Evolutionary conservation across 179 eudicot genomes (phyloP).

Genomic region (Silene coronaria): DNA sequence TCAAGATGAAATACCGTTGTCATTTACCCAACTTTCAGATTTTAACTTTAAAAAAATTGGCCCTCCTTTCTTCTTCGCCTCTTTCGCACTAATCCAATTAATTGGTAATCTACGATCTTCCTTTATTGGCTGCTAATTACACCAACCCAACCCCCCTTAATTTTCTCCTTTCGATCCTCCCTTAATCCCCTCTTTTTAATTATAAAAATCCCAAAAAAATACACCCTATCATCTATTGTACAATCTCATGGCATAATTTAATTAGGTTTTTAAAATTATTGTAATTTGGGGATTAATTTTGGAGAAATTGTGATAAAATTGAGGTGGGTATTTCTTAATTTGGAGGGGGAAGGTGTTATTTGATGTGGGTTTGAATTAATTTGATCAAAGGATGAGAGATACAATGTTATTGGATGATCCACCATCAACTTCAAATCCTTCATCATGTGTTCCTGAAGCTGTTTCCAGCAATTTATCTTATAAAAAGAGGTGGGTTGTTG

Average conservation of each 20-base stretch:
- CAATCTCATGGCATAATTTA: neutral
- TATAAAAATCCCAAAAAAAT: neutral
- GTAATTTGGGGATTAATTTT: slow-evolving; percentile 2
- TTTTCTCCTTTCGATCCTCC: slow-evolving; percentile 10
- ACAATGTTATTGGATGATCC: slow-evolving; percentile 47
- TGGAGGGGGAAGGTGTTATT: neutral
- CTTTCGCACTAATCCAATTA: neutral
- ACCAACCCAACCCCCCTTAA: slow-evolving; percentile 24
- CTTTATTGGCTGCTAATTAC: slow-evolving; percentile 25
- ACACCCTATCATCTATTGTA: neutral
- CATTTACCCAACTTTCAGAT: neutral
- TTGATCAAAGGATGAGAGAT: slow-evolving; percentile 32
- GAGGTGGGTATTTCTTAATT: slow-evolving; percentile 22
- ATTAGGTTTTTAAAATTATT: neutral
- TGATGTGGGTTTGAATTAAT: slow-evolving; percentile 4
- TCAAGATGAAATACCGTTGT: neutral
- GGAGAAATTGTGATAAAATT: slow-evolving; percentile 17
- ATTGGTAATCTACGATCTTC: slow-evolving; percentile 16
- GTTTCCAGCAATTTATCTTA: slow-evolving; percentile 2
- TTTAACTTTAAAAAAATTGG: neutral
- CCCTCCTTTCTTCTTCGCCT: neutral
- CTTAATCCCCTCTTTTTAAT: neutral
- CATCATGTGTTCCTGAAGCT: slow-evolving; percentile 14
- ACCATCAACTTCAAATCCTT: slow-evolving; percentile 36
- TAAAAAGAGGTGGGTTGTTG: slow-evolving; percentile 25